phyloP scores from a whole-genome alignment of 208 protist genomes.

The Trypanosoma scelopori region DNA sequence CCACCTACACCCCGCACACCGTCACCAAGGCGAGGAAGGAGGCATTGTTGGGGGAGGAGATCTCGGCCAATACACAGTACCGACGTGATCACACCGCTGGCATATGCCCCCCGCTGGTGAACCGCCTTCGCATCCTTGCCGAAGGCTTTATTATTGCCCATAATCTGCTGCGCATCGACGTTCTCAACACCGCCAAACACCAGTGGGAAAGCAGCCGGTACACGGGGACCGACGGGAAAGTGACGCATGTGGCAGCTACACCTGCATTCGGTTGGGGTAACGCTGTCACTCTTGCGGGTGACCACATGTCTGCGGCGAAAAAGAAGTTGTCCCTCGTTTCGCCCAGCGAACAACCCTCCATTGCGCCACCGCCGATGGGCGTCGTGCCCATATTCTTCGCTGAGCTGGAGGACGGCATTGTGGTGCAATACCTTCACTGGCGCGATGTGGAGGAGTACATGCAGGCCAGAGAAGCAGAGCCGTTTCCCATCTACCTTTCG shows the following conservation, averaged over 20 bases:
- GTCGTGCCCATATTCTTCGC: constrained; percentile 60
- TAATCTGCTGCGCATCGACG: constrained; percentile 58
- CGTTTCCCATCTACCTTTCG: constrained; percentile 41
- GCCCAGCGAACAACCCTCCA: not conserved
- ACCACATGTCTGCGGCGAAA: not conserved
- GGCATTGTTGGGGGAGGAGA: constrained; percentile 34
- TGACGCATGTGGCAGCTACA: not conserved
- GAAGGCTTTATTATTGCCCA: constrained; percentile 70
- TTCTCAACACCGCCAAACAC: constrained; percentile 34
- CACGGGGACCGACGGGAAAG: not conserved
- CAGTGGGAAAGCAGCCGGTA: not conserved
- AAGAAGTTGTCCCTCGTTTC: not conserved
- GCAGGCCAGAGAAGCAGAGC: constrained; percentile 27
- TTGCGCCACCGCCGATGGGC: constrained; percentile 1
- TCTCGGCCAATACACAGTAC: constrained; percentile 29
- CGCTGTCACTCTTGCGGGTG: not conserved
- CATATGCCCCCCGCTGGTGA: constrained; percentile 46
- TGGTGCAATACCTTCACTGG: constrained; percentile 56
- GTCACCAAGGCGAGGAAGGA: constrained; percentile 35
- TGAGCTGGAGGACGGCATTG: constrained; percentile 52
- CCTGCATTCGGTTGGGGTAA: constrained; percentile 9
- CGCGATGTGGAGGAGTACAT: constrained; percentile 42
- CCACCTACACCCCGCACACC: constrained; percentile 71
- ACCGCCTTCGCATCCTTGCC: constrained; percentile 61
- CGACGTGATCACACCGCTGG: constrained; percentile 26